A percentile compares a stretch with the other conserved stretches of the same genome.
Evolutionary conservation across 208 protist species (phyloP).

Genomic region (Herpetomonas tarakana): DNA sequence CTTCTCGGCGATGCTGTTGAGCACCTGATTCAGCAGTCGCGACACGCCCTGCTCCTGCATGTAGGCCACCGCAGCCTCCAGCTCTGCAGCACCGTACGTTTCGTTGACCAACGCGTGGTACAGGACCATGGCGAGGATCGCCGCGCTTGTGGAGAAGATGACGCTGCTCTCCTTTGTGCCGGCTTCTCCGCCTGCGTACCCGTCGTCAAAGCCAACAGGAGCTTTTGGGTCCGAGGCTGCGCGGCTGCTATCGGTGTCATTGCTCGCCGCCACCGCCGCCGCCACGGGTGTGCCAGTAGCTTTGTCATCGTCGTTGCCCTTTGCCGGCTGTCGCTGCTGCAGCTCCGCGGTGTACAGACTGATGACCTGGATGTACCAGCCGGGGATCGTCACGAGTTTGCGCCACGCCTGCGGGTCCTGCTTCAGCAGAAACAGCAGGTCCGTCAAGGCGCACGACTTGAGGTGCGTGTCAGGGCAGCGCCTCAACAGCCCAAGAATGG

Average conservation of each 20-base stretch:
- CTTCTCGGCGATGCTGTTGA: slow-evolving; percentile 55
- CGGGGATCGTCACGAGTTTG: slow-evolving; percentile 44
- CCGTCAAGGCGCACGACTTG: slow-evolving; percentile 41
- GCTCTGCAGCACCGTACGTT: slow-evolving; percentile 62
- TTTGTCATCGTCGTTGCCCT: slow-evolving; percentile 1
- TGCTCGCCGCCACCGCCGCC: neutral
- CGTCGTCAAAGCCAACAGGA: too few species aligned
- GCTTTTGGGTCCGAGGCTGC: neutral
- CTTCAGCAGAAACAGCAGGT: slow-evolving; percentile 53
- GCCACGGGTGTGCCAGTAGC: too few species aligned
- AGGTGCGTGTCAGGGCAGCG: slow-evolving; percentile 32
- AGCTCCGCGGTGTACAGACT: slow-evolving; percentile 47
- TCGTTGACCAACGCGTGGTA: slow-evolving; percentile 62
- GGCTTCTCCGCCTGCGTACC: too few species aligned
- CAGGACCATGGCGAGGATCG: slow-evolving; percentile 52
- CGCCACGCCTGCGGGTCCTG: slow-evolving; percentile 59
- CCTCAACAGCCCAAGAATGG: slow-evolving; percentile 58
- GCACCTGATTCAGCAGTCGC: slow-evolving; percentile 42
- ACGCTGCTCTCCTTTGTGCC: neutral
- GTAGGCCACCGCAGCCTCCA: slow-evolving; percentile 57
- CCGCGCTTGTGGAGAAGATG: slow-evolving; percentile 27
- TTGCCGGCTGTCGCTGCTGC: neutral
- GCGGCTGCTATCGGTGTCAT: neutral
- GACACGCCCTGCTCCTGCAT: slow-evolving; percentile 34
- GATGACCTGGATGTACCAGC: slow-evolving; percentile 66